phyloP scores from a whole-genome alignment of 225 moss, liverwort and hornwort species.

The Physcomitrellopsis africana region DNA sequence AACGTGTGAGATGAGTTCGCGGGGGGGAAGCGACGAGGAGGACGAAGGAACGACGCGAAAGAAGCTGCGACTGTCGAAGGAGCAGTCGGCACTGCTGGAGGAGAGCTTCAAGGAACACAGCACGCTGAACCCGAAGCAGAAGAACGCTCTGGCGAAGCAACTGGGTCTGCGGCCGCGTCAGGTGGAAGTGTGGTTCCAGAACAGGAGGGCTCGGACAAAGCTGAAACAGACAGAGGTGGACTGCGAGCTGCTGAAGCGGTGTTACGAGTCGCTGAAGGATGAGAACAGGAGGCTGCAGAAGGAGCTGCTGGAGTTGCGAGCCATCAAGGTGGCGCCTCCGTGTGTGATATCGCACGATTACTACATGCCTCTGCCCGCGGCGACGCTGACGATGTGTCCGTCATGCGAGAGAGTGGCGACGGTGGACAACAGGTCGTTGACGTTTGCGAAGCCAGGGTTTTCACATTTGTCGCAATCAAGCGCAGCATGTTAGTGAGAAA shows the following conservation, averaged over 20 bases:
- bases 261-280: constrained; percentile 83
- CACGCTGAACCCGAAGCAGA: constrained; percentile 97
- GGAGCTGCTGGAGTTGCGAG: constrained; percentile 87
- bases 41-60: constrained; percentile 91
- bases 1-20: constrained; percentile 74
- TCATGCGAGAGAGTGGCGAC: constrained; percentile 94
- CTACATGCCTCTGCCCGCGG: constrained; percentile 97
- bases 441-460: constrained; percentile 89
- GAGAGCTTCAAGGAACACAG: constrained; percentile 98
- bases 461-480: constrained; percentile 89
- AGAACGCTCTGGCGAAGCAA: constrained; percentile 94
- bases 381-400: constrained; percentile 97
- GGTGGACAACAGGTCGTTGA: constrained; percentile 84
- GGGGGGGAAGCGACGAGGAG: constrained; percentile 93
- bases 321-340: constrained; percentile 85
- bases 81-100: constrained; percentile 89
- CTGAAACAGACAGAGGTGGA: constrained; percentile 97
- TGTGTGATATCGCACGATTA: constrained; percentile 96
- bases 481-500: constrained; percentile 75
- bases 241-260: constrained; percentile 92
- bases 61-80: constrained; percentile 92
- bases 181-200: constrained; percentile 99
- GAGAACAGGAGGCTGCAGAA: constrained; percentile 90
- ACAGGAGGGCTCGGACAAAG: constrained; percentile 92
- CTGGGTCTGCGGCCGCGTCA: constrained; percentile 83